A percentile compares a stretch with the other conserved stretches of the same genome.
Evolutionary conservation across 305 asterid genomes (phyloP).

Genomic region (Vinca major): DNA sequence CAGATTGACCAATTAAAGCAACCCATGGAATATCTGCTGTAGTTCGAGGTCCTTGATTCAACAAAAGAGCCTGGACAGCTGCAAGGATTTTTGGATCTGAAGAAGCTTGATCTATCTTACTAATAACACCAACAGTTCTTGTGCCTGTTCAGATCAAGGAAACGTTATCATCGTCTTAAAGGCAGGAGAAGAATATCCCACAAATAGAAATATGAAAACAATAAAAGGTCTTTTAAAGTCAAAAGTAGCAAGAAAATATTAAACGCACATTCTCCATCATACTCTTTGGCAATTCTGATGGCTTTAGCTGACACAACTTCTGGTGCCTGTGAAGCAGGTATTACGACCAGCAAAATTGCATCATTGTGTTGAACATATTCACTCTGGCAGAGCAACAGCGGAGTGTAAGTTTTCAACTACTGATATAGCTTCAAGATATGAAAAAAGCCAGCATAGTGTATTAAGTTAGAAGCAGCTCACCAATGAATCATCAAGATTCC

Average conservation of each 20-base stretch:
- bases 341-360: slow-evolving; percentile 83
- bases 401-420: neutral
- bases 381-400: slow-evolving; percentile 40
- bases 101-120: slow-evolving; percentile 93
- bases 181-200: neutral
- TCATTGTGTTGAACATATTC: slow-evolving; percentile 82
- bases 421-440: neutral
- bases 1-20: slow-evolving; percentile 97
- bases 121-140: slow-evolving; percentile 93
- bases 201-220: neutral
- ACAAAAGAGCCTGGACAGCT: slow-evolving; percentile 94
- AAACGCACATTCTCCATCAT: slow-evolving; percentile 87
- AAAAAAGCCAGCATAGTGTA: neutral
- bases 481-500: slow-evolving; percentile 68
- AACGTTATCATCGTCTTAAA: slow-evolving; percentile 3
- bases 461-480: slow-evolving; percentile 36
- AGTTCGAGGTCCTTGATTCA: slow-evolving; percentile 91
- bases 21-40: slow-evolving; percentile 97
- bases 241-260: neutral
- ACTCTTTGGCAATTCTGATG: slow-evolving; percentile 88
- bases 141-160: slow-evolving; percentile 46
- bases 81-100: slow-evolving; percentile 89
- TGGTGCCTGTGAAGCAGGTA: slow-evolving; percentile 92
- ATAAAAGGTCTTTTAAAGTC: neutral
- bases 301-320: slow-evolving; percentile 94